Evolutionary conservation across 768 basidiomycete species (phyloP).

Genomic region (Lactifluus echinatus): DNA sequence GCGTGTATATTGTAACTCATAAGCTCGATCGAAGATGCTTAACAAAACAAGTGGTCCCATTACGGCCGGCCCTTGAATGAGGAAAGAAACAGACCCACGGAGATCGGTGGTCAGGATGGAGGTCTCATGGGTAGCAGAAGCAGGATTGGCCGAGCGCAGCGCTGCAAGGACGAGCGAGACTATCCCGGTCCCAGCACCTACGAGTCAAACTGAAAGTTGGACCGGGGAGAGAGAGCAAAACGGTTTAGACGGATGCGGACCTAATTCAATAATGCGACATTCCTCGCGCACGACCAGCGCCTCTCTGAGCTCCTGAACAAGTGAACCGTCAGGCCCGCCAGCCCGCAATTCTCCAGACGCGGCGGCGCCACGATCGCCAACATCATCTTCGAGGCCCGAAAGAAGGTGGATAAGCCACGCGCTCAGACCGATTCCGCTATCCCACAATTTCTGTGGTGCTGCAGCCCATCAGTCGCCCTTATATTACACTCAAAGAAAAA

Average conservation of each 20-base stretch:
- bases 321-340: no score
- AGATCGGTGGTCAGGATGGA: slow-evolving; percentile 21
- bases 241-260: no score
- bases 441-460: slow-evolving; percentile 82
- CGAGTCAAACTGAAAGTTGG: no score
- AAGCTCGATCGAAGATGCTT: slow-evolving; percentile 76
- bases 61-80: neutral
- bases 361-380: neutral
- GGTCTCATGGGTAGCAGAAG: slow-evolving; percentile 11
- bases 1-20: slow-evolving; percentile 59
- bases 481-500: neutral
- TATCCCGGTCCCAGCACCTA: slow-evolving; percentile 82
- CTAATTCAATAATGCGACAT: slow-evolving; percentile 58
- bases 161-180: slow-evolving; percentile 60
- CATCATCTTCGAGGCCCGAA: slow-evolving; percentile 5
- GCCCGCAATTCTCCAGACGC: no score
- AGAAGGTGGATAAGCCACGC: slow-evolving; percentile 55
- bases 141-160: slow-evolving; percentile 35
- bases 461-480: neutral
- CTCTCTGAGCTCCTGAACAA: slow-evolving; percentile 25
- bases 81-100: slow-evolving; percentile 16
- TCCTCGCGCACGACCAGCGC: slow-evolving; percentile 34
- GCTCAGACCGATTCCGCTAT: slow-evolving; percentile 81
- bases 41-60: neutral
- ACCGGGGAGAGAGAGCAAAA: no score